phyloP scores from a whole-genome alignment of 108 stramenopile species.

The Skeletonema marinoi region DNA sequence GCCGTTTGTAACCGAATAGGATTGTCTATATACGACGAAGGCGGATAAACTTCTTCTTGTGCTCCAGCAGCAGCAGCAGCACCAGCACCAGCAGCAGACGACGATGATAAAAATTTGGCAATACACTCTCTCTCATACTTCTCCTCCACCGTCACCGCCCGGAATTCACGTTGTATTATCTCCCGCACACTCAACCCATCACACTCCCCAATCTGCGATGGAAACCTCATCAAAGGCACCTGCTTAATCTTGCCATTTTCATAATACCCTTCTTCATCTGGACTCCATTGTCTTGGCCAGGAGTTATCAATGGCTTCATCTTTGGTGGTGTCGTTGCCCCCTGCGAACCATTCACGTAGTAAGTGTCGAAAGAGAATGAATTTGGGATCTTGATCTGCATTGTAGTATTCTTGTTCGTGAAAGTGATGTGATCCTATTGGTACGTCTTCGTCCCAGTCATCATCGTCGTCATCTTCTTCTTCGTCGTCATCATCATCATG shows the following conservation, averaged over 20 bases:
- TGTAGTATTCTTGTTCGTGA: conserved; percentile 3
- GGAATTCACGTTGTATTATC: conserved; percentile 80
- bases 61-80: neutral
- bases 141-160: conserved; percentile 33
- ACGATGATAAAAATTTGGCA: neutral
- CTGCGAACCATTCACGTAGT: conserved; percentile 63
- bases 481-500: conserved; percentile 12
- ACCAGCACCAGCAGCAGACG: neutral
- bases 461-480: neutral
- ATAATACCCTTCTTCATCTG: conserved; percentile 32
- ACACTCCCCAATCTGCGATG: conserved; percentile 34
- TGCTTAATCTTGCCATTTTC: conserved; percentile 22
- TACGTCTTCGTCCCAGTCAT: conserved; percentile 22
- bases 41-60: conserved; percentile 13
- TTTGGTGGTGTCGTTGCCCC: conserved; percentile 11
- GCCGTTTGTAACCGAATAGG: conserved; percentile 59
- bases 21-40: conserved; percentile 50
- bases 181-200: conserved; percentile 33
- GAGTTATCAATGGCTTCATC: conserved; percentile 11
- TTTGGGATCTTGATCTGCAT: conserved; percentile 42
- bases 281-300: conserved; percentile 20
- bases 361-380: conserved; percentile 64
- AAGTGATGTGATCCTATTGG: conserved; percentile 25
- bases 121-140: neutral
- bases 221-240: conserved; percentile 43